Evolutionary conservation across 2,329 filamentous ascomycete genomes (phyloP), one percentile per base, ranked within the genome.

Genomic region (Periconia sp.): DNA sequence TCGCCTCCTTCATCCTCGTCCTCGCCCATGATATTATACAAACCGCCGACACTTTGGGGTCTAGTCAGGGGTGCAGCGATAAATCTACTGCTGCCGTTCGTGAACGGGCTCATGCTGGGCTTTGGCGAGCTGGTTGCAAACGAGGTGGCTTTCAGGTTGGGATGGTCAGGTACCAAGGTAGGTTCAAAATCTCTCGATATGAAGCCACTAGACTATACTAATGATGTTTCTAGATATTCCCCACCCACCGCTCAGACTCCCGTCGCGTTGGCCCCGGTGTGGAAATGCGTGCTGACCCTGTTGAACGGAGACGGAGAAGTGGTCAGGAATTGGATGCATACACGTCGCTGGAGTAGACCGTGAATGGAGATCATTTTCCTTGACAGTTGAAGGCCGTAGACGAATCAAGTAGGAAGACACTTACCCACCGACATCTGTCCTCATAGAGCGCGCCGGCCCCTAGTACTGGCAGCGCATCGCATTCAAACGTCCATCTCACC

Each of bases 61-160:
- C 71, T 99, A 50, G 56, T 96, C 40, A 84, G 92, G 41, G 90
- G 94, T 25, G 89, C 91, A 12, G 91, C 92, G 5, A 99, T 99
- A 73, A 99, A 99, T 69, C 77, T 99, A n/a, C 63, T 99, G 1
- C 74, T 99, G 15, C 94, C 94, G 0, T 99, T 99, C 63, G 84
- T 99, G 65, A 99, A 99, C 73, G 94, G 94, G 33, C 82, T 99
- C 78, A 99, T 99, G 94, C 75, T 99, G 63, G 94, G 94, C 2
- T 96, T 99, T 65, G 94, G 94, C 57, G 94, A 99, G 75, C 75
- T 99, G 37, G 92, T 99, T 71, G 94, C 94, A 40, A 94, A 99
- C 66, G 94, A 99, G 75, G 87, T 89, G 36, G 94, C 94, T 2
- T 99, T 92, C 66, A 79, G 92, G 62, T 76, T 97, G 58, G 94